Evolutionary conservation across 2,329 filamentous ascomycete genomes (phyloP).

Genomic region (Colletotrichum abscissum): DNA sequence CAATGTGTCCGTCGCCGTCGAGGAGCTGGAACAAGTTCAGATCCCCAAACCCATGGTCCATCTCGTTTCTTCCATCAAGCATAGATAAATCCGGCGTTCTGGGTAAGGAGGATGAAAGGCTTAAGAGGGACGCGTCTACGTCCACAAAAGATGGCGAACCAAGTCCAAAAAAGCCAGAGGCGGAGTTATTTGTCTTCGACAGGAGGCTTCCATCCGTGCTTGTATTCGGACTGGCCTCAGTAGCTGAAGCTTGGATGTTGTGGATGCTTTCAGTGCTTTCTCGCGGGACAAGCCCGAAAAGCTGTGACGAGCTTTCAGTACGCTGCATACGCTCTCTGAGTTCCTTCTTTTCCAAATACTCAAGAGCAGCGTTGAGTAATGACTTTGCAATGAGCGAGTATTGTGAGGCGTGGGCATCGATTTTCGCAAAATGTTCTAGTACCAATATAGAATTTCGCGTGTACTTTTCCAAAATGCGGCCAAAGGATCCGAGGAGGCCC

Average conservation of each 20-base stretch:
- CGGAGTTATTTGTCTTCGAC: background rate
- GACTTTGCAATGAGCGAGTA: constrained; percentile 66
- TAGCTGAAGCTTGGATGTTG: constrained; percentile 10
- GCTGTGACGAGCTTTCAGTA: constrained; percentile 61
- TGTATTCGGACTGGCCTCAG: constrained; percentile 18
- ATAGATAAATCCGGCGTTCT: constrained; percentile 55
- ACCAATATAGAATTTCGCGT: constrained; percentile 58
- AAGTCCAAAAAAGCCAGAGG: constrained; percentile 38
- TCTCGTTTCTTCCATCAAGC: constrained; percentile 50
- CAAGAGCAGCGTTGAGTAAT: constrained; percentile 56
- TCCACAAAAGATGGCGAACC: constrained; percentile 48
- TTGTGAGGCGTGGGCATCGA: constrained; percentile 62
- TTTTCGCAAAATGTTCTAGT: constrained; percentile 60
- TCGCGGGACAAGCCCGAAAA: constrained; percentile 61
- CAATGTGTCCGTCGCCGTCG: constrained; percentile 64
- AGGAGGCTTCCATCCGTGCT: background rate
- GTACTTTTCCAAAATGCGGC: constrained; percentile 63
- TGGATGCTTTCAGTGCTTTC: constrained; percentile 33
- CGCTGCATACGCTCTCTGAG: constrained; percentile 57
- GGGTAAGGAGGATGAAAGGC: constrained; percentile 49
- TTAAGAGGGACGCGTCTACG: constrained; percentile 51
- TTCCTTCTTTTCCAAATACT: constrained; percentile 60
- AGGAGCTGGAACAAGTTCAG: constrained; percentile 64
- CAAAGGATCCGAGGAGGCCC: constrained; percentile 63
- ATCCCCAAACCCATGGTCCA: constrained; percentile 54